Evolutionary conservation across 2,329 filamentous ascomycete species (phyloP), one percentile per base, ranked within the genome.

Genomic region (Epichloe bromicola): DNA sequence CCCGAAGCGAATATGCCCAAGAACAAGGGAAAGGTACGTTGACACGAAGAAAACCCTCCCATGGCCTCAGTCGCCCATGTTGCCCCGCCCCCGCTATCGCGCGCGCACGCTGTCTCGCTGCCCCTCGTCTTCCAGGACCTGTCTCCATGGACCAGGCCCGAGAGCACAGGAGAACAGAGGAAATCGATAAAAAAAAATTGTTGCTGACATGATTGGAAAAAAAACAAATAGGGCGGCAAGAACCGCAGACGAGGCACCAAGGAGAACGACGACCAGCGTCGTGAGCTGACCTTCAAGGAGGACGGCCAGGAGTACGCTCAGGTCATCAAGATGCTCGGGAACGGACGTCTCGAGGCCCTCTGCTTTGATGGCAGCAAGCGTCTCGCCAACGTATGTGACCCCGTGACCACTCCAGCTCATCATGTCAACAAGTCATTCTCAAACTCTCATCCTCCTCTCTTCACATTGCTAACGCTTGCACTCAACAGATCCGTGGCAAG

Each of bases 231-330:
- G 88, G 91, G 91, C 72, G 91, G 91, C 76, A 97, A 97, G 81
- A 97, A 97, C 76, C 79, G 91, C 73, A 86, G 91, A 82, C 83
- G 93, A 75, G 91, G 91, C 74, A 97, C 96, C 85, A 95, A 95
- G 80, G 88, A 95, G 76, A 94, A 93, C 74, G 93, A 97, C 78
- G 95, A 96, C 68, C 90, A 96, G 76, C 96, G 96, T 80, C 90
- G 91, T 71, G 91, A 97, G 72, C 80, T 97, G 65, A 91, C 88
- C 65, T 97, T 97, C 83, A 96, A 96, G 75, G 93, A 97, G 71
- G 91, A 97, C 67, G 91, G 91, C 60, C 91, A 97, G 77, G 83
- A 70, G 57, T 71, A 71, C 56, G 68, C 68, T 49, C 68, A 70
- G 59, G 67, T 70, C 55, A 57, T 93, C 61, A 95, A 95, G 79